These are phyloP conservation scores for Phoenix roebelenii DNA, from an alignment of 176 grass and related monocot genomes.

Conservation along the genomic window DNA sequence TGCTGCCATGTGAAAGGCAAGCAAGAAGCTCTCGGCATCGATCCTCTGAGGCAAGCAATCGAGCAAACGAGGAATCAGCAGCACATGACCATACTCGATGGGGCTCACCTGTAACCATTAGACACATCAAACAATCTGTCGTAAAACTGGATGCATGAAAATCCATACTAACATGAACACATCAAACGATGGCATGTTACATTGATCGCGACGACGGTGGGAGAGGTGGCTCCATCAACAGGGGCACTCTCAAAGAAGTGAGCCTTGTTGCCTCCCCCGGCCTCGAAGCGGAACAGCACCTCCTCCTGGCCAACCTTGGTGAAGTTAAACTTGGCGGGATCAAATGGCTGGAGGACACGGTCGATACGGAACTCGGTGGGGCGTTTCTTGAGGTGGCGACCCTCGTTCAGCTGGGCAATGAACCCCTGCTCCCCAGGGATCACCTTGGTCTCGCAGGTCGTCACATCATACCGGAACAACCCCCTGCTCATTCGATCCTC, in stretches of 20 bases:
- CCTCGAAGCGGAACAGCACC: constrained; percentile 63
- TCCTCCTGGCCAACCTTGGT: constrained; percentile 83
- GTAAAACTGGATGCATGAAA: neutral
- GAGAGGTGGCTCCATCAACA: constrained; percentile 20
- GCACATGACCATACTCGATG: neutral
- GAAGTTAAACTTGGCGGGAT: constrained; percentile 81
- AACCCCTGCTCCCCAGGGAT: constrained; percentile 3
- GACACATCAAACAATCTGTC: neutral
- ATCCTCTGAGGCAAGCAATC: constrained; percentile 14
- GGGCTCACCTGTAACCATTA: neutral
- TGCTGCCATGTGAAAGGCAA: neutral
- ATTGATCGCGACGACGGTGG: constrained; percentile 58
- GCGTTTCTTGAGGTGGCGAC: constrained; percentile 11
- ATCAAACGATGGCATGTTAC: constrained; percentile 11
- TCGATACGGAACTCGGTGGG: constrained; percentile 9
- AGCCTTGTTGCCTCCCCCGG: constrained; percentile 28
- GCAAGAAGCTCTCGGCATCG: neutral
- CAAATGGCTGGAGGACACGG: constrained; percentile 64
- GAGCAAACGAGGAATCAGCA: neutral
- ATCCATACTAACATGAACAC: neutral
- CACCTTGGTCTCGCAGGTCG: constrained; percentile 9
- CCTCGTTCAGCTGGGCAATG: constrained; percentile 11
- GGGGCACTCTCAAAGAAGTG: constrained; percentile 24
- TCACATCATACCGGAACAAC: constrained; percentile 4
- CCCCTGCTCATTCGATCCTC: constrained; percentile 11